Base-by-base conservation (phyloP, 805 yeast species). In the Peterozyma toletana region DNA sequence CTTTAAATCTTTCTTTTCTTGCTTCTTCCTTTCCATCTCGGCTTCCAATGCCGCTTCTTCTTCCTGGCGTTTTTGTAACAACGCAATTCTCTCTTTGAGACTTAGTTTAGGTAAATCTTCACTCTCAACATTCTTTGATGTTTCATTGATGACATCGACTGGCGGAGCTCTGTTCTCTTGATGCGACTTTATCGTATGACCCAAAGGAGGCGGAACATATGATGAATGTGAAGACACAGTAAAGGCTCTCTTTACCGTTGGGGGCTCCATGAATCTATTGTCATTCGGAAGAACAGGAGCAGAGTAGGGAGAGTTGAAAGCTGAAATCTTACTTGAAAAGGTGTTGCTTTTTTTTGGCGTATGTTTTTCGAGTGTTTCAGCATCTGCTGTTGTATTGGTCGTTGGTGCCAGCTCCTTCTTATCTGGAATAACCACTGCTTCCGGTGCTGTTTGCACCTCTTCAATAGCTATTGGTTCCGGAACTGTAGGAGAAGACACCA, bases 1-100 rank as follows among this genome's bases (percentile, higher is more conserved):
- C 47, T 50, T 59, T 29, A 69, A 66, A 50, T 64, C 69, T 57
- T 77, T 78, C 58, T 73, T 71, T 56, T 69, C 75, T 45, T 70
- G 73, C 45, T 70, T 71, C 54, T 72, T 40, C 16, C 35, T 74
- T 52, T 71, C 73, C 55, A 72, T 51, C 7, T 82, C 77, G 3
- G 79, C 83, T 50, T 78, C 90, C 45, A 78, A 68, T 48, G 83
- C 91, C 16, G 83, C 86, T 53, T 87, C 95, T 55, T 84, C 85
- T 47, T 76, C 77, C 57, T 87, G 96, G 46, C 81, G 80, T 55
- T 86, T 77, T 59, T 90, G 96, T 41, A 91, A 68, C 55, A 86
- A 55, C 5, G 88, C 87, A 57, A 91, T 88, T 51, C 98, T 75
- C 53, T 93, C 97, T 57, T 84, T 84, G 53, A 91, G 68, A 45